Evolutionary conservation across 345 rosid genomes (phyloP).

Genomic region (Linum trigynum): DNA sequence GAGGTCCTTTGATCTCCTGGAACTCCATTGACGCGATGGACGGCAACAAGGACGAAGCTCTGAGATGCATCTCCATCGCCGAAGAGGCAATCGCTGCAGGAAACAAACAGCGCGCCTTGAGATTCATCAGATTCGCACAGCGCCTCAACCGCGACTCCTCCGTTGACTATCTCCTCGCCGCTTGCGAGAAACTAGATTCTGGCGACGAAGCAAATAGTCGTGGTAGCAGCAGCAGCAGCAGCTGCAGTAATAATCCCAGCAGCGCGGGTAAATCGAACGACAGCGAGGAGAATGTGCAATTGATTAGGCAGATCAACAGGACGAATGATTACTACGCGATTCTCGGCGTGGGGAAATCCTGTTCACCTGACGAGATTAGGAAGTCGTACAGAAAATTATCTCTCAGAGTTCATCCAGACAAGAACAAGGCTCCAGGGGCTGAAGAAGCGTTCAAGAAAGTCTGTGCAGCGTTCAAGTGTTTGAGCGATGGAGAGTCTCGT

Average conservation of each 20-base stretch:
- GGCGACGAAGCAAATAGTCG: constrained; percentile 3
- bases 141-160: constrained; percentile 46
- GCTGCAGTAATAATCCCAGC: constrained; percentile 15
- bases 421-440: constrained; percentile 85
- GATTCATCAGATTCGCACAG: constrained; percentile 56
- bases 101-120: constrained; percentile 56
- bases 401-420: constrained; percentile 89
- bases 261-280: constrained; percentile 18
- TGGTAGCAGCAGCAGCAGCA: too few species aligned
- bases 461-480: constrained; percentile 63
- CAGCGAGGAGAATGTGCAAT: constrained; percentile 44
- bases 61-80: too few species aligned
- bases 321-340: constrained; percentile 53
- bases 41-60: too few species aligned
- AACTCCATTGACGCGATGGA: too few species aligned
- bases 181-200: constrained; percentile 50
- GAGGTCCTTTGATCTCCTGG: too few species aligned
- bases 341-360: constrained; percentile 62
- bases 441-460: constrained; percentile 86
- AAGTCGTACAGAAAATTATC: constrained; percentile 81
- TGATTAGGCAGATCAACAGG: constrained; percentile 53
- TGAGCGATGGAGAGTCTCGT: constrained; percentile 61
- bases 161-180: constrained; percentile 40
- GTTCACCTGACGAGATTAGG: constrained; percentile 62
- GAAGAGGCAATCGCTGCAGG: constrained; percentile 52